Evolutionary conservation across 345 rosid genomes (phyloP).

Genomic region (Corchorus olitorius): DNA sequence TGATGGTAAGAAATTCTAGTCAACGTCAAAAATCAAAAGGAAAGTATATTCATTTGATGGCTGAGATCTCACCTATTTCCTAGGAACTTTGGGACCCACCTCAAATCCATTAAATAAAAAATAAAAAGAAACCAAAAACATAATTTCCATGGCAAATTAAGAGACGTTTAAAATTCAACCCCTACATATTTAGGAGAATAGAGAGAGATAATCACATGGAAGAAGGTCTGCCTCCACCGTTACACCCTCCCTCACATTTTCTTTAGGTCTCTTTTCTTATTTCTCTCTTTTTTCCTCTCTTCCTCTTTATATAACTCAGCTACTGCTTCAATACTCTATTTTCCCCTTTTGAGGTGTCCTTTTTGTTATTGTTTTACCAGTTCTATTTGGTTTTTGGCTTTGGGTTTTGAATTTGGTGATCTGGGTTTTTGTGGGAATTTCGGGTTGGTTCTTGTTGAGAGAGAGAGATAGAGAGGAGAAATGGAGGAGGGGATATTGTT

Average conservation of each 20-base stretch:
- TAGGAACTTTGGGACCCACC: background rate
- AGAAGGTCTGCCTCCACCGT: slow-evolving; percentile 47
- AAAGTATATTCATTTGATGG: slow-evolving; percentile 5
- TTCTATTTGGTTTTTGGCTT: slow-evolving; percentile 19
- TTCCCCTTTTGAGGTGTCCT: slow-evolving; percentile 23
- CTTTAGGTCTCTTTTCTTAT: slow-evolving; percentile 37
- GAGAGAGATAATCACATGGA: slow-evolving; percentile 47
- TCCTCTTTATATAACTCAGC: slow-evolving; percentile 10
- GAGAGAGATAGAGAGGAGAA: slow-evolving; percentile 16
- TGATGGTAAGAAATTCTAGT: background rate
- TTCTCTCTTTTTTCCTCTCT: background rate
- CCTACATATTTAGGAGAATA: slow-evolving; percentile 6
- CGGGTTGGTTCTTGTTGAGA: background rate
- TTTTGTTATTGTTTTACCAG: slow-evolving; percentile 21
- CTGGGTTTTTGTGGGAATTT: slow-evolving; percentile 11
- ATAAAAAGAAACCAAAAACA: background rate
- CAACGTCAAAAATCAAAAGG: background rate
- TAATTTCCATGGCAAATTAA: slow-evolving; percentile 28
- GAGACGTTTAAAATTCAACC: slow-evolving; percentile 41
- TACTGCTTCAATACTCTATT: slow-evolving; percentile 25
- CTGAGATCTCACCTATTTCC: slow-evolving; percentile 10
- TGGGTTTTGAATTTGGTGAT: slow-evolving; percentile 21
- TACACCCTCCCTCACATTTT: slow-evolving; percentile 37
- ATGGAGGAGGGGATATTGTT: slow-evolving; percentile 78
- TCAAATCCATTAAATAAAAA: background rate